Evolutionary conservation across 2,329 filamentous ascomycete species (phyloP).

Genomic region (Fusarium sulawesiense): DNA sequence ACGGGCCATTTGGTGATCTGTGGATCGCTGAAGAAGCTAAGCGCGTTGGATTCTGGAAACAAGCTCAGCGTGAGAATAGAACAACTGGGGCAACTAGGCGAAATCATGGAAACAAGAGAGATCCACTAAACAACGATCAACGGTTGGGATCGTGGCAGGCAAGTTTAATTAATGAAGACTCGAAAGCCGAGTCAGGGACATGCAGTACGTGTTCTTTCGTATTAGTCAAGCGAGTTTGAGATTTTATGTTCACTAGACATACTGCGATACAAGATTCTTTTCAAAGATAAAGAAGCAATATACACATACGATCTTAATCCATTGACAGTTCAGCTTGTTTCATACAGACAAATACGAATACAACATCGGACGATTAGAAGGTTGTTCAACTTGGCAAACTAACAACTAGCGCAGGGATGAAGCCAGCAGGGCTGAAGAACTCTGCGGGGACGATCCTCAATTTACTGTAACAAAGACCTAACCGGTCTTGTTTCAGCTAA

Average conservation of each 20-base stretch:
- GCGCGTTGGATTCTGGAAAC: not conserved
- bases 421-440: constrained; percentile 19
- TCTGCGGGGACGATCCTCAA: not conserved
- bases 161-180: not conserved
- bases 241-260: not conserved
- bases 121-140: constrained; percentile 9
- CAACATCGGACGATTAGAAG: not conserved
- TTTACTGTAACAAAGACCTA: constrained; percentile 1
- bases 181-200: not conserved
- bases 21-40: not conserved
- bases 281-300: not conserved
- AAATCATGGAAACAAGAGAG: not conserved
- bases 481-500: constrained; percentile 21
- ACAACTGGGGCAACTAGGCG: not conserved
- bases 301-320: not conserved
- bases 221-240: not conserved
- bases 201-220: not conserved
- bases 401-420: not conserved
- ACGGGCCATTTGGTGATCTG: constrained; percentile 22
- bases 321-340: not conserved
- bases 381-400: not conserved
- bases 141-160: not conserved
- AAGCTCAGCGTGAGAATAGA: not conserved
- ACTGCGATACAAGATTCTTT: not conserved
- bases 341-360: not conserved